Evolutionary conservation across 768 basidiomycete genomes (phyloP).

Genomic region (Phylloporus scabripes): DNA sequence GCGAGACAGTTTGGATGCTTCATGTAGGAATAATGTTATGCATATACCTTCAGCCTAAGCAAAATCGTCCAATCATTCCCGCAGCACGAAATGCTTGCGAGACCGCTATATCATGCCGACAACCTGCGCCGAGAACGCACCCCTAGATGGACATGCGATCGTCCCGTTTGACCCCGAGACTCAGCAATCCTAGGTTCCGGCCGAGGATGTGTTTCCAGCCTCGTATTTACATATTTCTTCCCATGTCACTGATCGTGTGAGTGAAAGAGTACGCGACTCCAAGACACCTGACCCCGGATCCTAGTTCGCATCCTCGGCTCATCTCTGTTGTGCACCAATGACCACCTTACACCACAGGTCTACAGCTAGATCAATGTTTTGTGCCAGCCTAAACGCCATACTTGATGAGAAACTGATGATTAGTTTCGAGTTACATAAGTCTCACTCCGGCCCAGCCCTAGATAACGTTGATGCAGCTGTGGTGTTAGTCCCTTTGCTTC

Average conservation of each 20-base stretch:
- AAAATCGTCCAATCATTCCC: not conserved
- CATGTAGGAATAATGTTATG: not conserved
- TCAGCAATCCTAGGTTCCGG: not conserved
- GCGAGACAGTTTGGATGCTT: not conserved
- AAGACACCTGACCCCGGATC: not conserved
- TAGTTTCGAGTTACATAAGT: too few species aligned
- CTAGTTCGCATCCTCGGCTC: not conserved
- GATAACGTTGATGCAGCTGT: too few species aligned
- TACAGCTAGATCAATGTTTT: too few species aligned
- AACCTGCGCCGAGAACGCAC: not conserved
- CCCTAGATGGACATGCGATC: not conserved
- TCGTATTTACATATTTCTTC: too few species aligned
- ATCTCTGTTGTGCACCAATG: not conserved
- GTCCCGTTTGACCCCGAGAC: not conserved
- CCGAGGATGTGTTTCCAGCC: not conserved
- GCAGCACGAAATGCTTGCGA: not conserved
- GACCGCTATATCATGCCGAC: not conserved
- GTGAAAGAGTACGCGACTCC: not conserved
- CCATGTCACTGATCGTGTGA: not conserved
- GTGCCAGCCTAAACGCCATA: too few species aligned
- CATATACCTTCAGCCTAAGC: not conserved
- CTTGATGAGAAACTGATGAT: too few species aligned
- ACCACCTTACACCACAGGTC: too few species aligned
- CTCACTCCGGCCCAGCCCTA: too few species aligned
- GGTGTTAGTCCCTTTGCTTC: not conserved